Base-by-base conservation (phyloP, 169 alveolate species). In the Eimeria tenella region DNA sequence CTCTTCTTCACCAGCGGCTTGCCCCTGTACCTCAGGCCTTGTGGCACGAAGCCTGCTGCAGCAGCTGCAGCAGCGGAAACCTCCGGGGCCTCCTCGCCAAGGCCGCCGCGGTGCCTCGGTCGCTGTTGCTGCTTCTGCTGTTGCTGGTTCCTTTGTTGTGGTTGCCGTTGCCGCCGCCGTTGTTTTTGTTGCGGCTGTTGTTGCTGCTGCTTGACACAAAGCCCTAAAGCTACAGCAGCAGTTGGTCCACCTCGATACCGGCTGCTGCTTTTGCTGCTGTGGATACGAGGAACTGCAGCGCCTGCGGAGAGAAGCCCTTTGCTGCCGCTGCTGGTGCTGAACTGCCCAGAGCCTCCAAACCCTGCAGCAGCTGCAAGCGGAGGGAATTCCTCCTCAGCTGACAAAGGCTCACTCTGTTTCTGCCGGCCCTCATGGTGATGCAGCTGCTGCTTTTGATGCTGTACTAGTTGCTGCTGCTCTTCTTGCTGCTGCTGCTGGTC, bases 31-130 rank as follows among this genome's bases (percentile, higher is more conserved):
- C 53, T 5, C 7, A 71, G 49, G 13, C 56, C 50, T 42, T 23
- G 15, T 31, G 23, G 53, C 5, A 50, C 15, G 15, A 71, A 5
- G 13, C 82, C 82, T 21, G 82, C 82, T n/a, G 82, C 82, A 71
- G 82, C 82, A 71, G 82, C 82, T n/a, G 82, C 82, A 25, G 82
- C 82, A 25, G 82, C 82, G 17, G 55, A 21, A 5, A 71, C 53
- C 55, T 21, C 50, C 5, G 82, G 82, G 19, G 23, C 17, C 9
- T 13, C 52, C 11, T 19, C 56, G 17, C 53, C 82, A 25, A 31
- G 15, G 50, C 56, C 3, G 10, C 55, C 53, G 10, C 52, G 50
- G n/a, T 7, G 82, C 50, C 49, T 25, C 53, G 17, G 82, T 50
- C 23, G 50, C 56, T 71, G 50, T 42, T 71, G 56, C 82, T 71